Base-by-base conservation (phyloP, 2,329 filamentous ascomycete genomes). In the Aspergillus sp. region DNA sequence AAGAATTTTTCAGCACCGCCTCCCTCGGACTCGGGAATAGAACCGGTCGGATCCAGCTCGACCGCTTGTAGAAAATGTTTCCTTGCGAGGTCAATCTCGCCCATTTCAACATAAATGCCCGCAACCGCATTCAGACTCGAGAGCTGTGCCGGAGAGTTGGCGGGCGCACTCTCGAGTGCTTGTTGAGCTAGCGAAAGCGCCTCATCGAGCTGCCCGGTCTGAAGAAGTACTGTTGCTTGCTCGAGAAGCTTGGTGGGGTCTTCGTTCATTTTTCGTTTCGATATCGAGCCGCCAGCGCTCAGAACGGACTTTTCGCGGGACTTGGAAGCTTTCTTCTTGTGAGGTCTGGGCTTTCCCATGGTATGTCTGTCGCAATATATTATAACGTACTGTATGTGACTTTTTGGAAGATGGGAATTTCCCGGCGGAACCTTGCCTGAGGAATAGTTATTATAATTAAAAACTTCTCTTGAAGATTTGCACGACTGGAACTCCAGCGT, bases 1-100 rank as follows among this genome's bases (percentile, higher is more conserved):
- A 98, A 78, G 70, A 97, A 98, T 77, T 97, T 98, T 71, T 98
- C 93, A 0, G 92, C 86, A 1, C 93, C 93, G 27, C 91, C 91
- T 49, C 92, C 93, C 52, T 87, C 73, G 40, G 85, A 83, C 68
- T 91, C 89, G 17, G 88, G 84, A 58, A 86, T 78, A 40, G 79
- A 76, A 17, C 93, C 95, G 57, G 93, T 85, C 23, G 87, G 82
- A 71, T 99, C 95, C 37, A 95, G 82, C 54, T 82, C 79, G 39
- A 89, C 89, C 0, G 95, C 91, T 46, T 84, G 81, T 59, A 86
- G 73, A 68, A 97, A 96, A 68, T 86, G 88, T 47, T 80, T 76
- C 58, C 89, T 83, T 43, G 93, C 93, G 15, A 84, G 78, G 53
- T 93, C 89, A 54, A 90, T 82, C 45, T 97, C 90, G 61, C 95